A percentile compares a stretch with the other conserved stretches of the same genome.
These are phyloP conservation scores for Sporothrix curviconia DNA, from an alignment of 2,329 filamentous ascomycete species.

Conservation along the genomic window DNA sequence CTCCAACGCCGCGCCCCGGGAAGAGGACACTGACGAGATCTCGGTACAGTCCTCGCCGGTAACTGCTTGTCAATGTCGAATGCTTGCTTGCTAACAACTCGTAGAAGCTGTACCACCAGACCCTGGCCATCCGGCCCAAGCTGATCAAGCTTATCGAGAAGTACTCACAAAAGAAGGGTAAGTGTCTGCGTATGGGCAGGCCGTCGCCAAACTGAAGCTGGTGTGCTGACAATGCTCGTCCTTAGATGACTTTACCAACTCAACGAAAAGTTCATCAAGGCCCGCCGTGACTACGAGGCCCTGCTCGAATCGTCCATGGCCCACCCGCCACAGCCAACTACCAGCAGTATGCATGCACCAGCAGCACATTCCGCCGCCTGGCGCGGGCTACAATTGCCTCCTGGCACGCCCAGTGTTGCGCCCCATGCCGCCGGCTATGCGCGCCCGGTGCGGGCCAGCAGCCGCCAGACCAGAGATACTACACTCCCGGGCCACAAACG, in stretches of 20 bases:
- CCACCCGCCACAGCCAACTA: conserved; percentile 76
- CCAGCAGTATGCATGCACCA: conserved; percentile 58
- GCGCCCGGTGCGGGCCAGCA: conserved; percentile 37
- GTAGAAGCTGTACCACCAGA: conserved; percentile 80
- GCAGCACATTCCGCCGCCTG: conserved; percentile 35
- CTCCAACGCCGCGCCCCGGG: conserved; percentile 68
- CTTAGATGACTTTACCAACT: conserved; percentile 95
- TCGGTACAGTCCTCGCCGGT: conserved; percentile 62
- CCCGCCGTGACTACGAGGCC: conserved; percentile 89
- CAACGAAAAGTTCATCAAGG: conserved; percentile 99
- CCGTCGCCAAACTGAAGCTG: too few relatives aligned
- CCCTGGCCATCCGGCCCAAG: conserved; percentile 88
- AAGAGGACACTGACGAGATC: conserved; percentile 95
- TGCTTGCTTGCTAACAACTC: background rate
- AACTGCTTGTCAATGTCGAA: too few relatives aligned
- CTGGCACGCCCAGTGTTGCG: conserved; percentile 24
- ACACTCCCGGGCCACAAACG: conserved; percentile 51
- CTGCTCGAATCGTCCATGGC: conserved; percentile 96
- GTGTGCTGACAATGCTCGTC: too few relatives aligned
- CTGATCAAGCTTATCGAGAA: conserved; percentile 97
- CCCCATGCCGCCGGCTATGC: conserved; percentile 27
- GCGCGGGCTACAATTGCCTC: conserved; percentile 38
- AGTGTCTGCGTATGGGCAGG: too few relatives aligned
- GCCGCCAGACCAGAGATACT: conserved; percentile 58
- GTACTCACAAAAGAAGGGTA: conserved; percentile 98